Conservation (phyloP, 2,329 filamentous ascomycete species). For the Dendrostoma leiphaemia region DNA sequence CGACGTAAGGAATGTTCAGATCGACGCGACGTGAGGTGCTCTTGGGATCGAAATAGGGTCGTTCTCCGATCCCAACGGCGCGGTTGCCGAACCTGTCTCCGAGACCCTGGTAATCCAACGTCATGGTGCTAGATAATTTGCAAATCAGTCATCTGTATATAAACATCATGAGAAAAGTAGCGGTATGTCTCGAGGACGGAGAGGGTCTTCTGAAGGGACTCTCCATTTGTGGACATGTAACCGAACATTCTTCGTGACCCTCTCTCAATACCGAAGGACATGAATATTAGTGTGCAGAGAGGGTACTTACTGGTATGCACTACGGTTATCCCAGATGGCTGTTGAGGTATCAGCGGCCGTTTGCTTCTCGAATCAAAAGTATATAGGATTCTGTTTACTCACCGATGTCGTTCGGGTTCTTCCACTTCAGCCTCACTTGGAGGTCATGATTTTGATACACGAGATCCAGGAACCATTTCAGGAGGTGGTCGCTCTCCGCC, state of each 20-base stretch:
- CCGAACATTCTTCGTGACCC: no score
- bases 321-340: constrained; percentile 62
- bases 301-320: constrained; percentile 48
- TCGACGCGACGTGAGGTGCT: constrained; percentile 44
- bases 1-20: constrained; percentile 22
- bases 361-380: not conserved
- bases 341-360: not conserved
- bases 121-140: no score
- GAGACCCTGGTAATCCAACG: constrained; percentile 53
- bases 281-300: no score
- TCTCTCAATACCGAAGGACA: no score
- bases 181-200: no score
- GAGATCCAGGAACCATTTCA: constrained; percentile 39
- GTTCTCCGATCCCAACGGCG: constrained; percentile 54
- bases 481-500: constrained; percentile 40
- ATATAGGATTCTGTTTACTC: constrained; percentile 11
- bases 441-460: constrained; percentile 47
- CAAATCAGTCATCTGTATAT: no score
- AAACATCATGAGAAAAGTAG: no score
- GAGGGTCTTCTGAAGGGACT: no score
- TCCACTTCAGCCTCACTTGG: constrained; percentile 47
- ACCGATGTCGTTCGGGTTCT: constrained; percentile 41
- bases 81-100: constrained; percentile 51
- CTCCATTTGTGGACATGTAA: no score
- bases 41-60: constrained; percentile 50